Percentiles rank a stretch among this genome's conserved stretches.
Conservation (phyloP, 345 rosid genomes). For the Clausena lansium region DNA sequence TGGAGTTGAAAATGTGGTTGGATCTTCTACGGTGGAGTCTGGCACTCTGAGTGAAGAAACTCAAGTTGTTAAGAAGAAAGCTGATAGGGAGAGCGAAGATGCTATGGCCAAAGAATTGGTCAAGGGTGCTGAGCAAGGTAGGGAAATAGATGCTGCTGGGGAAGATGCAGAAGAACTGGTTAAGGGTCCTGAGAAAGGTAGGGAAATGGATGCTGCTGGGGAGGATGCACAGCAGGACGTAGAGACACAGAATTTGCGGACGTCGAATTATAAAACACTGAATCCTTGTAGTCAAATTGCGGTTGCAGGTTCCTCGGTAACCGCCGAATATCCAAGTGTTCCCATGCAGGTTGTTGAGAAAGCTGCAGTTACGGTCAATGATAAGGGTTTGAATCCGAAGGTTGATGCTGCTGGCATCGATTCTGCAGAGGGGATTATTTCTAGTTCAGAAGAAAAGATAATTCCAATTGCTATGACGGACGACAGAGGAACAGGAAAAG, state of each 20-base stretch:
- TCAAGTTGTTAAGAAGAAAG: background rate
- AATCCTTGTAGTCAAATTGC: constrained; percentile 12
- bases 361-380: background rate
- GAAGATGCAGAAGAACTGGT: constrained; percentile 6
- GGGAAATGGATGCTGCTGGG: constrained; percentile 16
- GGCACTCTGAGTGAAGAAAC: constrained; percentile 2
- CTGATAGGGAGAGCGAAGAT: background rate
- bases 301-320: background rate
- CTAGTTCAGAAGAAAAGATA: constrained; percentile 17
- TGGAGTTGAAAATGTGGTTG: constrained; percentile 21
- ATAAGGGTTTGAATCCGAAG: constrained; percentile 10
- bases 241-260: constrained; percentile 6
- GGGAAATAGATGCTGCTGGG: constrained; percentile 15
- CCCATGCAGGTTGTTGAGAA: constrained; percentile 10
- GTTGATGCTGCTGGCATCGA: constrained; percentile 7
- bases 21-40: background rate
- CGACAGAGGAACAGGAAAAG: constrained; percentile 13
- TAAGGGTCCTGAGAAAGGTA: background rate
- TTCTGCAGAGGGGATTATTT: background rate
- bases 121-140: background rate
- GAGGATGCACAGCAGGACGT: constrained; percentile 9
- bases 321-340: constrained; percentile 4
- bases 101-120: background rate
- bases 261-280: background rate
- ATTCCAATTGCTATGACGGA: background rate